These are phyloP conservation scores for Penicillium sp. DNA, from an alignment of 2,329 filamentous ascomycete species.

Conservation along the genomic window DNA sequence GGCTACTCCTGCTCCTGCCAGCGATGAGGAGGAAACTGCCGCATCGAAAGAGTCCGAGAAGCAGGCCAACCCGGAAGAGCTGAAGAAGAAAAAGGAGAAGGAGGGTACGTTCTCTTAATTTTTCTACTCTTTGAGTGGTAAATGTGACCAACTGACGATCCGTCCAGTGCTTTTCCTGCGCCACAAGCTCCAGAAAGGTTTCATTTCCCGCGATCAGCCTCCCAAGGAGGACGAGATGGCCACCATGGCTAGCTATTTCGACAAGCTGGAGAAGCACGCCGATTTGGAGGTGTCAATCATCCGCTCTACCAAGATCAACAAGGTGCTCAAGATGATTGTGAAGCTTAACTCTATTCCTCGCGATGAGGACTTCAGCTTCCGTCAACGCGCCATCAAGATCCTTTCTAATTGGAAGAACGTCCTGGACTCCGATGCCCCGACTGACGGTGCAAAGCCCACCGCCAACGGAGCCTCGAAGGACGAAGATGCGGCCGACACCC, in stretches of 20 bases:
- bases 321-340: conserved; percentile 92
- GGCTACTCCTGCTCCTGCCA: conserved; percentile 53
- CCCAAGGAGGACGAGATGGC: conserved; percentile 75
- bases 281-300: conserved; percentile 91
- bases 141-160: background rate
- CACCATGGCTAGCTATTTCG: conserved; percentile 51
- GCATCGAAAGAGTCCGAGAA: conserved; percentile 57
- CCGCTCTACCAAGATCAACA: conserved; percentile 93
- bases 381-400: conserved; percentile 76
- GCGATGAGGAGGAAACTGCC: conserved; percentile 65
- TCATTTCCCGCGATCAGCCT: conserved; percentile 79
- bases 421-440: conserved; percentile 63
- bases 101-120: conserved; percentile 45
- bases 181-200: conserved; percentile 92
- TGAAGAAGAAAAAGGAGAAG: conserved; percentile 63
- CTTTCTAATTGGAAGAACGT: conserved; percentile 89
- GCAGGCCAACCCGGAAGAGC: conserved; percentile 59
- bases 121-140: background rate
- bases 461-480: conserved; percentile 49
- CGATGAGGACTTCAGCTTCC: conserved; percentile 89
- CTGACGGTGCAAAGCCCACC: conserved; percentile 51
- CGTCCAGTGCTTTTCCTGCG: conserved; percentile 80
- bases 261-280: conserved; percentile 76
- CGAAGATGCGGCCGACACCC: conserved; percentile 36
- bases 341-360: conserved; percentile 84